Evolutionary conservation across 108 stramenopile species (phyloP).

Genomic region (Schizochytrium sp.): DNA sequence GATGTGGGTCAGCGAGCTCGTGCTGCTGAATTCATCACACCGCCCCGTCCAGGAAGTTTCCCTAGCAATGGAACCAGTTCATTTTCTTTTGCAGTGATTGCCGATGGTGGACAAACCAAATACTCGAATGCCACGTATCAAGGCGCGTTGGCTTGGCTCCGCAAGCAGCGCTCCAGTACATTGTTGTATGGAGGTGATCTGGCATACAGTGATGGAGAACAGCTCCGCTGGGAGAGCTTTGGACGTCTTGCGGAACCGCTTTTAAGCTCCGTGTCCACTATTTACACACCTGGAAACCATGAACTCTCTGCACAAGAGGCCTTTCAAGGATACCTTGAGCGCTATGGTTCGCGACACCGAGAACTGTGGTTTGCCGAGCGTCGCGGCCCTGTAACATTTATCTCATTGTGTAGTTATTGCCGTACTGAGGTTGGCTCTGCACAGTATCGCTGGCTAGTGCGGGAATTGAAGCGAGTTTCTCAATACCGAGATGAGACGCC

Average conservation of each 20-base stretch:
- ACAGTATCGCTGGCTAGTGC: slow-evolving; percentile 82
- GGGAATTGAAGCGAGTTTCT: slow-evolving; percentile 74
- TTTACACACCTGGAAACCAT: slow-evolving; percentile 70
- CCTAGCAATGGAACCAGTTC: neutral
- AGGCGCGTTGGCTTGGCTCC: slow-evolving; percentile 4
- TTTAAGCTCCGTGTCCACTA: slow-evolving; percentile 64
- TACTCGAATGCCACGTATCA: slow-evolving; percentile 35
- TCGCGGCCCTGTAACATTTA: slow-evolving; percentile 13
- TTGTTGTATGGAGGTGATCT: slow-evolving; percentile 4
- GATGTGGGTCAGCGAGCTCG: neutral
- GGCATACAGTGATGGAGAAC: slow-evolving; percentile 37
- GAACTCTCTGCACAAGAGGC: slow-evolving; percentile 69
- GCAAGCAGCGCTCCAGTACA: neutral
- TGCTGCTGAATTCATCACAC: neutral
- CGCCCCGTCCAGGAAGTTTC: neutral
- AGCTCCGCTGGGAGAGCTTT: slow-evolving; percentile 71
- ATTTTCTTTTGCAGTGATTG: slow-evolving; percentile 51
- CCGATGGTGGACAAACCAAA: slow-evolving; percentile 35
- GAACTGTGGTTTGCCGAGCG: slow-evolving; percentile 62
- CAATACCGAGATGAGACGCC: slow-evolving; percentile 68
- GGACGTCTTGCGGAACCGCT: slow-evolving; percentile 68
- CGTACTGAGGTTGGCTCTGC: slow-evolving; percentile 64
- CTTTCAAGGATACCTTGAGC: slow-evolving; percentile 68
- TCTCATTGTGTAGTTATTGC: slow-evolving; percentile 54
- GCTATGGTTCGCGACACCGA: slow-evolving; percentile 54